phyloP scores from a whole-genome alignment of 495 filamentous ascomycete genomes.

The Daldinia concentrica region DNA sequence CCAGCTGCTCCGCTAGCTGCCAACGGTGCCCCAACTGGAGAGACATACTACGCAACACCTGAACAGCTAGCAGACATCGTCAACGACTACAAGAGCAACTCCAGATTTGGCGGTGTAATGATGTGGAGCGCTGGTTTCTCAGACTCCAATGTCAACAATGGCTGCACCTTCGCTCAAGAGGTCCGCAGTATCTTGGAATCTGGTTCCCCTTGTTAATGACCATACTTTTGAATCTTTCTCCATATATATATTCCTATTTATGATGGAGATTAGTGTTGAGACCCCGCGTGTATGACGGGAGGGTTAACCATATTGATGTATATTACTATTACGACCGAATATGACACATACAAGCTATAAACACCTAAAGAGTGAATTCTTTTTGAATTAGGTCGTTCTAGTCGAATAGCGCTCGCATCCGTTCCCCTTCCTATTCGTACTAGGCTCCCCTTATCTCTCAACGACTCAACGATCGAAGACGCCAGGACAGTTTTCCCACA shows the following conservation, averaged over 20 bases:
- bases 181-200: conserved; percentile 31
- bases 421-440: not conserved
- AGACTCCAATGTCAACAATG: conserved; percentile 53
- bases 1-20: conserved; percentile 54
- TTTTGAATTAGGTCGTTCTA: not conserved
- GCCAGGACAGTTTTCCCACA: not conserved
- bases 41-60: conserved; percentile 56
- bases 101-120: conserved; percentile 63
- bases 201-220: conserved; percentile 16
- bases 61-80: conserved; percentile 50
- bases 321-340: not conserved
- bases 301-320: not conserved
- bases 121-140: conserved; percentile 63
- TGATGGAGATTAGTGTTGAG: not conserved
- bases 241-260: not conserved
- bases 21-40: conserved; percentile 52
- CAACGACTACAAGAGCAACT: conserved; percentile 44
- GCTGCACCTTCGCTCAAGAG: conserved; percentile 56
- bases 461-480: not conserved
- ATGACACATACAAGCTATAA: not conserved
- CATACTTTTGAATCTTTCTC: not conserved
- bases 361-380: too few relatives aligned
- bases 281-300: not conserved
- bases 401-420: not conserved
- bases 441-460: not conserved